Base-by-base conservation (phyloP, 352 stramenopile species). In the Hyaloperonospora brassicae region DNA sequence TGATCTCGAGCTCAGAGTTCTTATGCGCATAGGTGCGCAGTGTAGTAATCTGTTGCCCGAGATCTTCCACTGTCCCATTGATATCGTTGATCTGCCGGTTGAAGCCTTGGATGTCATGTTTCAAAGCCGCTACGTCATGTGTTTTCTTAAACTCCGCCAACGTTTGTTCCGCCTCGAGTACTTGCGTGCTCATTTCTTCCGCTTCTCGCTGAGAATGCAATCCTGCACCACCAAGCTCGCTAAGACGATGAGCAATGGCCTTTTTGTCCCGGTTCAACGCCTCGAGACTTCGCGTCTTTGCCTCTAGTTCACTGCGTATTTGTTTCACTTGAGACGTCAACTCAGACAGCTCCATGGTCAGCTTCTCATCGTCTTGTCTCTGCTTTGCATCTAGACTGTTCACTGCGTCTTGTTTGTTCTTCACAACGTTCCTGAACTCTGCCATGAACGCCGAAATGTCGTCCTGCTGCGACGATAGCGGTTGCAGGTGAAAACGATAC, bases 1-100 rank as follows among this genome's bases (percentile, higher is more conserved):
- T 84, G 11, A 78, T 39, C n/a, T 90, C 66, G 17, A 92, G 31
- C 22, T 62, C 39, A 2, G 79, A 57, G 23, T 84, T 59, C 13
- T 87, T 66, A n/a, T 47, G 35, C 38, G 86, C 76, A 35, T 80
- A 68, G 1, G 48, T 14, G 12, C 76, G 73, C 17, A 93, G 52
- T n/a, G 79, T 47, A 4, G 61, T 64, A n/a, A 95, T 57, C 46
- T 87, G 67, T 21, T 70, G 46, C 11, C 79, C 62, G 25, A 95
- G 59, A 24, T 66, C 39, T 0, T 60, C 62, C 27, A 83, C 64
- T 21, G 79, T 67, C 44, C 59, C 75, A 21, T 66, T 81, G 2
- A 66, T 59, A 31, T 73, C 62, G 53, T 64, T 57, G 8, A 89
- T 66, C 21, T 72, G 50, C 14, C 68, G 67, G 45, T 75, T 73